Evolutionary conservation across 805 yeast genomes (phyloP).

Genomic region (Sugiyamaella valdiviana): DNA sequence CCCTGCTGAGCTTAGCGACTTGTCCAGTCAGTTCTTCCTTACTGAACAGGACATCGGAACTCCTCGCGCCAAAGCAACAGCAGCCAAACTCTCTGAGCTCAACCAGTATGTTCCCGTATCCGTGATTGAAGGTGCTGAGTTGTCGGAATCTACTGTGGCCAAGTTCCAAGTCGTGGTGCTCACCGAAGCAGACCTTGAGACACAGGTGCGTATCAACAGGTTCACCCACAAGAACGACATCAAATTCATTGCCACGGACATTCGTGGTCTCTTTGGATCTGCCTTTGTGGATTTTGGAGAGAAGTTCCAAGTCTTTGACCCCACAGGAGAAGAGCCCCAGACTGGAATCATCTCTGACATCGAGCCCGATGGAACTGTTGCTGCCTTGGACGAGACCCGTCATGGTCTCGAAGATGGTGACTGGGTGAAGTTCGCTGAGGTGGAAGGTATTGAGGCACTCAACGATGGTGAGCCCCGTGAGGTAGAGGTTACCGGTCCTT

Average conservation of each 20-base stretch:
- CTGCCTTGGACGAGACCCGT: conserved; percentile 84
- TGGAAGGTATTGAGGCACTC: conserved; percentile 68
- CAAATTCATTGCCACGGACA: conserved; percentile 74
- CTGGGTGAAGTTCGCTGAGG: conserved; percentile 78
- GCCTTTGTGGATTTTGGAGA: conserved; percentile 88
- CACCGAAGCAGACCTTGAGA: conserved; percentile 65
- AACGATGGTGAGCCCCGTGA: conserved; percentile 70
- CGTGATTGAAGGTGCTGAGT: conserved; percentile 43
- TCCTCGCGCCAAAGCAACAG: conserved; percentile 68
- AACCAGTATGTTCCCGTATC: conserved; percentile 86
- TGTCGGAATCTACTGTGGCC: conserved; percentile 48
- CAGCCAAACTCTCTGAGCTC: conserved; percentile 65
- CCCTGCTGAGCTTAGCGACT: conserved; percentile 58
- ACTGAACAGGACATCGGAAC: conserved; percentile 66
- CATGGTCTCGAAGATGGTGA: conserved; percentile 94
- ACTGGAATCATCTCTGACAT: conserved; percentile 86
- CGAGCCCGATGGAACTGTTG: conserved; percentile 83
- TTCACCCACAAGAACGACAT: conserved; percentile 68
- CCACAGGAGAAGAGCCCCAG: conserved; percentile 88
- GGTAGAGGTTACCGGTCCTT: conserved; percentile 89
- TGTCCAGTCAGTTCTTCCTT: conserved; percentile 86
- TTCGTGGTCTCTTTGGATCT: conserved; percentile 82
- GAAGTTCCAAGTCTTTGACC: conserved; percentile 70
- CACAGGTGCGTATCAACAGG: conserved; percentile 67
- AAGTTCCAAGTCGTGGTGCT: conserved; percentile 76